A percentile compares a stretch with the other conserved stretches of the same genome.
phyloP scores from a whole-genome alignment of 352 stramenopile genomes.

The Phytophthora sp. region DNA sequence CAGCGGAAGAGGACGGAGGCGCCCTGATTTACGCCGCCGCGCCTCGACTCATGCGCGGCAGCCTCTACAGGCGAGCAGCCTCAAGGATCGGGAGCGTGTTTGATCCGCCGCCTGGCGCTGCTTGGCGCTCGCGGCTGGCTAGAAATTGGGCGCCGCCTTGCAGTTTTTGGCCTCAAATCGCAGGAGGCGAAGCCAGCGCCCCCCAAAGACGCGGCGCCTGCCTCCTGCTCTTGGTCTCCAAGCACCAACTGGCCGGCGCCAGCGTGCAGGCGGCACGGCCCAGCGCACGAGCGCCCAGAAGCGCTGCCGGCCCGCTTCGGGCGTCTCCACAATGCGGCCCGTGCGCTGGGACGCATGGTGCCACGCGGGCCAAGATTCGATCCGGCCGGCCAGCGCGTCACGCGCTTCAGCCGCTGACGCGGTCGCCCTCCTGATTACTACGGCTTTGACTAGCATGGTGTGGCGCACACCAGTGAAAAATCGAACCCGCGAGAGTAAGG shows the following conservation, averaged over 20 bases:
- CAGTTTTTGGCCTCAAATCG: slow-evolving; percentile 35
- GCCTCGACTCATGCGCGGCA: slow-evolving; percentile 8
- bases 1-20: slow-evolving; percentile 5
- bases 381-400: background rate
- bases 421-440: slow-evolving; percentile 2
- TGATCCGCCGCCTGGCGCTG: slow-evolving; percentile 14
- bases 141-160: slow-evolving; percentile 22
- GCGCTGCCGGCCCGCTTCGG: too few relatives aligned
- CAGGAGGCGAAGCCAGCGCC: slow-evolving; percentile 25
- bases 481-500: slow-evolving; percentile 17
- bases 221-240: slow-evolving; percentile 17
- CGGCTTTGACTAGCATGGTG: slow-evolving; percentile 14
- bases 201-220: slow-evolving; percentile 22
- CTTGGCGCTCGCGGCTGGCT: slow-evolving; percentile 8
- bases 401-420: background rate
- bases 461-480: slow-evolving; percentile 6
- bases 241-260: slow-evolving; percentile 13
- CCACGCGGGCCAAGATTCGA: too few relatives aligned
- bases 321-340: slow-evolving; percentile 18
- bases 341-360: too few relatives aligned
- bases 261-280: background rate
- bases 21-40: slow-evolving; percentile 21
- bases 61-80: background rate
- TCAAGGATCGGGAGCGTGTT: slow-evolving; percentile 15
- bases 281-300: background rate